Evolutionary conservation across 768 basidiomycete genomes (phyloP).

Genomic region (Suillus paluster): DNA sequence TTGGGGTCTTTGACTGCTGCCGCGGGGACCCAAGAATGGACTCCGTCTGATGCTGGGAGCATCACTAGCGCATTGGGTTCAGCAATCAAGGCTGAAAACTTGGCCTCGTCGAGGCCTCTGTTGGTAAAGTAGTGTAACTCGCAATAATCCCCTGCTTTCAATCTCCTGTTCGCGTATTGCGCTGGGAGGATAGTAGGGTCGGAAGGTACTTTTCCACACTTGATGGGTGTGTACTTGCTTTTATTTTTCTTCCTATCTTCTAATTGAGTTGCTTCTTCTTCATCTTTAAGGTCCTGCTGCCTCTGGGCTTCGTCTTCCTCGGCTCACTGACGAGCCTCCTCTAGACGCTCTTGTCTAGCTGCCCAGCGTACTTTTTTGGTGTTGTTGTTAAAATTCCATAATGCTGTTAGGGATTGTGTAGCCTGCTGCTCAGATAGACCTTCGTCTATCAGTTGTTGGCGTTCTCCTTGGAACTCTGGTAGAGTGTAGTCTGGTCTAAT

Average conservation of each 20-base stretch:
- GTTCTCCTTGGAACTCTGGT: too few relatives aligned
- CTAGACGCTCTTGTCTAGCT: too few relatives aligned
- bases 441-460: too few relatives aligned
- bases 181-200: background rate
- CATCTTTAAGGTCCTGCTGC: background rate
- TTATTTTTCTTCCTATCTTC: slow-evolving; percentile 2
- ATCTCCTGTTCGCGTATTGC: background rate
- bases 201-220: background rate
- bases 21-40: background rate
- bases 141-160: background rate
- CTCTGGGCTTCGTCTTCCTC: too few relatives aligned
- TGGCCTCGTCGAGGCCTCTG: background rate
- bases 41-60: background rate
- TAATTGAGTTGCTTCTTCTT: background rate
- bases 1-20: background rate
- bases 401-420: too few relatives aligned
- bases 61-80: background rate
- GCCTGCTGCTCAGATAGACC: too few relatives aligned
- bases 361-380: too few relatives aligned
- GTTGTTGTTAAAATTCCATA: too few relatives aligned
- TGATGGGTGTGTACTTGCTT: background rate
- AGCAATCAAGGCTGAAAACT: too few relatives aligned
- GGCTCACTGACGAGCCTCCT: too few relatives aligned
- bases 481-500: too few relatives aligned
- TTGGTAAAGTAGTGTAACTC: slow-evolving; percentile 1